phyloP scores from a whole-genome alignment of 129 eudicot species.

The Tanacetum coccineum region DNA sequence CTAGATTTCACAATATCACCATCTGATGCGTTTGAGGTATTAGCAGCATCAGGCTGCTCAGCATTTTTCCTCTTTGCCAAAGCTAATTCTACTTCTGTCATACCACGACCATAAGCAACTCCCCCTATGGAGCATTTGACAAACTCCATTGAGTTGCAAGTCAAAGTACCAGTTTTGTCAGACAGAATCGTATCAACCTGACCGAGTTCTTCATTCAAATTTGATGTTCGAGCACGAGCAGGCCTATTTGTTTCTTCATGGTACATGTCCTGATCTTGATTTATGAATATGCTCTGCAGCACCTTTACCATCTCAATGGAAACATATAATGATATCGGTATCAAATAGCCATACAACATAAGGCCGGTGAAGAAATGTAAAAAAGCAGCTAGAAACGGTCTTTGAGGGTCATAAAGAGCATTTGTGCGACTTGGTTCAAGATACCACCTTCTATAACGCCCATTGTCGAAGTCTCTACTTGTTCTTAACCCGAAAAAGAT shows the following conservation, averaged over 20 bases:
- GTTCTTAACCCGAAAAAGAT: constrained; percentile 76
- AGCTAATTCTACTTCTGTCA: constrained; percentile 93
- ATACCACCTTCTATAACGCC: constrained; percentile 73
- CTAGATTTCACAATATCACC: constrained; percentile 32
- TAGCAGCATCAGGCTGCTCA: constrained; percentile 29
- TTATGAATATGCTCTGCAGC: constrained; percentile 76
- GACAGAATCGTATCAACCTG: constrained; percentile 85
- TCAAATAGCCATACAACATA: constrained; percentile 86
- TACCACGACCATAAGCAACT: constrained; percentile 81
- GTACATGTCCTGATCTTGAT: constrained; percentile 90
- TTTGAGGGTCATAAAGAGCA: constrained; percentile 65
- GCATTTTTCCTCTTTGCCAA: constrained; percentile 50
- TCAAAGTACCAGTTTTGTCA: constrained; percentile 93
- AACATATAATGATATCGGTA: constrained; percentile 88
- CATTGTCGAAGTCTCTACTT: constrained; percentile 42
- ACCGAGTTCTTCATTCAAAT: constrained; percentile 95
- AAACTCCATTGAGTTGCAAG: constrained; percentile 98
- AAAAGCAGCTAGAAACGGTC: constrained; percentile 72
- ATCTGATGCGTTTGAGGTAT: constrained; percentile 20
- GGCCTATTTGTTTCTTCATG: constrained; percentile 81
- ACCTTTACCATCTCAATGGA: constrained; percentile 97
- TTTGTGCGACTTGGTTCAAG: constrained; percentile 65
- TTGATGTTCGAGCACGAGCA: constrained; percentile 90
- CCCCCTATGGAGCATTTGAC: constrained; percentile 95
- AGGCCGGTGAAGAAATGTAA: constrained; percentile 82